Evolutionary conservation across 768 basidiomycete species (phyloP).

Genomic region (Amyloporia xantha): DNA sequence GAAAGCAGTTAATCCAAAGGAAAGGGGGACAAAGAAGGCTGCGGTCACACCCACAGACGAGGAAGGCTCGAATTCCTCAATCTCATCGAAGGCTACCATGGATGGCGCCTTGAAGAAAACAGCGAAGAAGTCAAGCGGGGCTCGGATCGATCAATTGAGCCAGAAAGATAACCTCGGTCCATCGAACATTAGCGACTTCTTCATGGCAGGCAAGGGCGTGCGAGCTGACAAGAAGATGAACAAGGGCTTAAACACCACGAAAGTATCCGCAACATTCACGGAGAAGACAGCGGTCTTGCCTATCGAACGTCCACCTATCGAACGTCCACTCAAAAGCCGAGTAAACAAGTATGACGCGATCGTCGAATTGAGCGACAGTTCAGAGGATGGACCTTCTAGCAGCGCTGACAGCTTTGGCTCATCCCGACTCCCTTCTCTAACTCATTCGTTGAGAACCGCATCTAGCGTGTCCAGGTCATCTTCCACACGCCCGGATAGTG

Average conservation of each 20-base stretch:
- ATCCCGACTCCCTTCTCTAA: background rate
- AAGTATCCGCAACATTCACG: background rate
- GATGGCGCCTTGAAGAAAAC: background rate
- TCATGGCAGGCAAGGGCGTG: conserved; percentile 2
- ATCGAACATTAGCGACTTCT: conserved; percentile 11
- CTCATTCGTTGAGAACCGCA: background rate
- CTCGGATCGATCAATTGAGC: background rate
- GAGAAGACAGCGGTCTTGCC: background rate
- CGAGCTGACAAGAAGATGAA: background rate
- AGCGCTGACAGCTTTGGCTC: background rate
- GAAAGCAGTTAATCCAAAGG: background rate
- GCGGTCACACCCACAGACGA: background rate
- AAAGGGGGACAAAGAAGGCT: conserved; percentile 7
- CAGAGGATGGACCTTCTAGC: conserved; percentile 2
- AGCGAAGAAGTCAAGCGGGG: conserved; percentile 5
- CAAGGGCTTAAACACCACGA: background rate
- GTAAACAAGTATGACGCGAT: too few relatives aligned
- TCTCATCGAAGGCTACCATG: background rate
- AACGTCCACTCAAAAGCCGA: too few relatives aligned
- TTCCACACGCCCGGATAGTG: background rate
- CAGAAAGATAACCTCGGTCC: background rate
- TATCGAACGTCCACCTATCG: background rate
- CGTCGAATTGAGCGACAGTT: background rate
- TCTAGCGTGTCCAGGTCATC: background rate
- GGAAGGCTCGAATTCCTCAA: background rate